Evolutionary conservation across 1,284 basidiomycete species (phyloP).

Genomic region (Austroboletus novae-zelandiae): DNA sequence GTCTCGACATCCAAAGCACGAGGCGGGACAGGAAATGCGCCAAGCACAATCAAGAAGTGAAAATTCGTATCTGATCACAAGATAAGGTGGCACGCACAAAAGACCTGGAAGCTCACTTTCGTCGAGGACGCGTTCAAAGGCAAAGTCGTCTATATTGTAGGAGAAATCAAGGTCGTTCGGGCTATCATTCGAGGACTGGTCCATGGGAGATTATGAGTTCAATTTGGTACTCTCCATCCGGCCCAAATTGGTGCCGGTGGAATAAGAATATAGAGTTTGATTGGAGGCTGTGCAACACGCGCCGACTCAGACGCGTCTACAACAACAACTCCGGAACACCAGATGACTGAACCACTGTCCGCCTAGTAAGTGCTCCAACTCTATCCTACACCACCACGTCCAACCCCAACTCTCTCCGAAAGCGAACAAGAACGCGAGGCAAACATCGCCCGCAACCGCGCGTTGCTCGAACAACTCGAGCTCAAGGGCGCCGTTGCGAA

Average conservation of each 20-base stretch:
- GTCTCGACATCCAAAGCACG: background rate
- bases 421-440: constrained; percentile 74
- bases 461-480: constrained; percentile 66
- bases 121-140: constrained; percentile 25
- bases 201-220: background rate
- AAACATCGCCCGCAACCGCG: constrained; percentile 76
- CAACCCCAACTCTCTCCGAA: constrained; percentile 1
- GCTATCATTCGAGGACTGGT: background rate
- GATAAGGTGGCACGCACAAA: background rate
- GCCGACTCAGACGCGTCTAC: too few species aligned
- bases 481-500: constrained; percentile 54
- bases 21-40: constrained; percentile 23
- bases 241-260: too few species aligned
- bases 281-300: too few species aligned
- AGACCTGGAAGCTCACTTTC: constrained; percentile 17
- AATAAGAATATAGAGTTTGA: too few species aligned
- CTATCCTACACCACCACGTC: background rate
- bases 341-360: constrained; percentile 26
- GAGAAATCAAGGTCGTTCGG: background rate
- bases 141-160: constrained; percentile 18
- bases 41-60: constrained; percentile 26
- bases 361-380: constrained; percentile 43
- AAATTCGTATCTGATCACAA: constrained; percentile 22
- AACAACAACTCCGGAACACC: too few species aligned
- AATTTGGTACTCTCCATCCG: too few species aligned